Conservation (phyloP, 2,329 filamentous ascomycete species). For the Leptographium radiaticola region DNA sequence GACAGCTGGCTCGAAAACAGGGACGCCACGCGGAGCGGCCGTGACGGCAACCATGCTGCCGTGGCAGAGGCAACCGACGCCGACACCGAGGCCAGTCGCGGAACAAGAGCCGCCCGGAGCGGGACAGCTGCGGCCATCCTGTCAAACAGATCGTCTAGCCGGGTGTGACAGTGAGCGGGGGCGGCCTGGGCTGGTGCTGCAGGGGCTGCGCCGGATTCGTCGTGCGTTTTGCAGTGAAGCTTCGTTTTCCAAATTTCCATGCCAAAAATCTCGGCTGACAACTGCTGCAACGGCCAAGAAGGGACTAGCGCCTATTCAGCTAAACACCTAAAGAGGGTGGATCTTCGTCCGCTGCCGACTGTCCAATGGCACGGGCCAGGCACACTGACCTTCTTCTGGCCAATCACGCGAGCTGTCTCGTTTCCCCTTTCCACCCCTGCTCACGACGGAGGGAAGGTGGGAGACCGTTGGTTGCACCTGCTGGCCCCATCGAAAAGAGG, state of each 20-base stretch:
- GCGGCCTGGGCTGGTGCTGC: not conserved
- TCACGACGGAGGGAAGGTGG: constrained; percentile 18
- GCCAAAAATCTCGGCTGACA: too few species aligned
- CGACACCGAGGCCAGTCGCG: constrained; percentile 4
- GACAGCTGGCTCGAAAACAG: constrained; percentile 32
- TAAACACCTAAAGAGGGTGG: too few species aligned
- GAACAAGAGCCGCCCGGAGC: constrained; percentile 5
- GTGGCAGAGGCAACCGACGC: not conserved
- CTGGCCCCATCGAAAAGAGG: not conserved
- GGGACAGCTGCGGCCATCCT: constrained; percentile 1
- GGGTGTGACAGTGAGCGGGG: not conserved
- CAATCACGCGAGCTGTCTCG: constrained; percentile 5
- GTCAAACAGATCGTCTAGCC: not conserved
- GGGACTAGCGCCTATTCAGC: too few species aligned
- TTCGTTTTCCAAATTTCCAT: not conserved
- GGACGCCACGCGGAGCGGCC: constrained; percentile 20
- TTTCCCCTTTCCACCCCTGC: constrained; percentile 10
- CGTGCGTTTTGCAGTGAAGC: not conserved
- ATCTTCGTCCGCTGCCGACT: not conserved
- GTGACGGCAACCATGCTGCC: not conserved
- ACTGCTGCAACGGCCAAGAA: too few species aligned
- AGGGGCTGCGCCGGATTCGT: not conserved
- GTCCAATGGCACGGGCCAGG: not conserved
- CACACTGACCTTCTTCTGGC: constrained; percentile 1
- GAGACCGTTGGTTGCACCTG: constrained; percentile 4